Conservation (phyloP, 345 rosid species). For the Geranium rotundifolium region DNA sequence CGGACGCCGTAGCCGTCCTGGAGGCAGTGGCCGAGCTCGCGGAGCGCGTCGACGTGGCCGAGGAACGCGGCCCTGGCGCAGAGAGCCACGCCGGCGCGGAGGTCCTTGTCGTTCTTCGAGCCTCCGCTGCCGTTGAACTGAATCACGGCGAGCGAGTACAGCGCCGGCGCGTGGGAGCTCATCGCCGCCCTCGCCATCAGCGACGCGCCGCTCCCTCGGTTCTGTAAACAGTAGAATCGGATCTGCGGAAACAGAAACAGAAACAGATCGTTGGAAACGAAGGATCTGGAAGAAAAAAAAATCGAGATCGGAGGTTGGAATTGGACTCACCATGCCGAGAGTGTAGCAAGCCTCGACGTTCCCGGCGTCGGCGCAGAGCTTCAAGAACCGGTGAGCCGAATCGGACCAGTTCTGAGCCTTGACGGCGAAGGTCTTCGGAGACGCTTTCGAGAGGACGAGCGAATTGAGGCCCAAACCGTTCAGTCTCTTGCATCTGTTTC, state of each 20-base stretch:
- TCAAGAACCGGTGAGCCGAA: slow-evolving; percentile 19
- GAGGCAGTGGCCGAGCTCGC: slow-evolving; percentile 32
- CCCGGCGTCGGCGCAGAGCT: slow-evolving; percentile 19
- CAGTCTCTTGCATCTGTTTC: slow-evolving; percentile 23
- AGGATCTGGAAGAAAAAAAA: not conserved
- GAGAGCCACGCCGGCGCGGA: slow-evolving; percentile 27
- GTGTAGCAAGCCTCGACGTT: slow-evolving; percentile 23
- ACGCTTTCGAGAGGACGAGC: slow-evolving; percentile 15
- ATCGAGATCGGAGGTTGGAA: not conserved
- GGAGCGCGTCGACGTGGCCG: slow-evolving; percentile 25
- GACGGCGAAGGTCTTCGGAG: slow-evolving; percentile 10
- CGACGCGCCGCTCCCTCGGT: slow-evolving; percentile 22
- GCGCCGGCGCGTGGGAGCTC: slow-evolving; percentile 20
- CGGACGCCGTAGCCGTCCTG: slow-evolving; percentile 30
- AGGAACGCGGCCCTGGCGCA: slow-evolving; percentile 28
- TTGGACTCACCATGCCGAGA: slow-evolving; percentile 20
- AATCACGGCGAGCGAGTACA: slow-evolving; percentile 25
- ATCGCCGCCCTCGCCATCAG: slow-evolving; percentile 30
- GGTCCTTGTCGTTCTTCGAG: slow-evolving; percentile 23
- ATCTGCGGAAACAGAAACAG: slow-evolving; percentile 7
- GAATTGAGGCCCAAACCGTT: slow-evolving; percentile 10
- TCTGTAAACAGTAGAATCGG: slow-evolving; percentile 23
- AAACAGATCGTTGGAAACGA: not conserved
- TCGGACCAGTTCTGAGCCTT: slow-evolving; percentile 19
- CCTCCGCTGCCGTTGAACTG: slow-evolving; percentile 34